Base-by-base conservation (phyloP, 1,284 basidiomycete genomes). In the Vanrija pseudolonga region DNA sequence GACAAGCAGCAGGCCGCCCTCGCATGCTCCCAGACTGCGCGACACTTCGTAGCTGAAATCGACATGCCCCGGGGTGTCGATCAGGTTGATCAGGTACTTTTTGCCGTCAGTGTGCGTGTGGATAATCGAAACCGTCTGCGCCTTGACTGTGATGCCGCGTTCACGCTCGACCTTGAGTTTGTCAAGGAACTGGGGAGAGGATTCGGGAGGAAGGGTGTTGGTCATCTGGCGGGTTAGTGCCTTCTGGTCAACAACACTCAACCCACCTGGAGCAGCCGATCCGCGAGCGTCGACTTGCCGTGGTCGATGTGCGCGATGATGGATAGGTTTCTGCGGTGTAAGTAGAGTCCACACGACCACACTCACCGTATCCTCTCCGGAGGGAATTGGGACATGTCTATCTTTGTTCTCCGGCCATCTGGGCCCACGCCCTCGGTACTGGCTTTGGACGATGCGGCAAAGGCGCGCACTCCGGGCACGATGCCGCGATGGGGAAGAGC, bases 31-130 rank as follows among this genome's bases (percentile, higher is more conserved):
- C 23, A 98, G 79, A 41, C 90, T 93, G 45, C 96, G 84, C 15
- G 90, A 88, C 11, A 98, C 92, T 76, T 98, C 96, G 85, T 94
- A 95, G 56, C 89, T 84, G 76, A 97, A 97, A 78, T 97, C 93
- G 46, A 96, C 93, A 76, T 97, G 93, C 4, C 93, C 93, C 44
- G 95, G 95, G 0, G 96, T 98, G 73, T 99, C 95, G 66, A 99
- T 95, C 36, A 98, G 80, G 75, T 98, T 98, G 62, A 99, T 83
- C 47, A 99, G 81, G 68, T 89, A 87, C 19, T 78, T 78, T 37
- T 80, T 77, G 6, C 82, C 82, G 45, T 82, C 72, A 12, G 78
- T 66, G 69, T 89, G 80, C 45, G 67, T 63, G 70, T 89, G 80
- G 55, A 94, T 79, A 88, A 97, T 95, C 83, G 89, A 93, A 7